phyloP scores from a whole-genome alignment of 495 filamentous ascomycete species.

The Penicillium bovifimosum region DNA sequence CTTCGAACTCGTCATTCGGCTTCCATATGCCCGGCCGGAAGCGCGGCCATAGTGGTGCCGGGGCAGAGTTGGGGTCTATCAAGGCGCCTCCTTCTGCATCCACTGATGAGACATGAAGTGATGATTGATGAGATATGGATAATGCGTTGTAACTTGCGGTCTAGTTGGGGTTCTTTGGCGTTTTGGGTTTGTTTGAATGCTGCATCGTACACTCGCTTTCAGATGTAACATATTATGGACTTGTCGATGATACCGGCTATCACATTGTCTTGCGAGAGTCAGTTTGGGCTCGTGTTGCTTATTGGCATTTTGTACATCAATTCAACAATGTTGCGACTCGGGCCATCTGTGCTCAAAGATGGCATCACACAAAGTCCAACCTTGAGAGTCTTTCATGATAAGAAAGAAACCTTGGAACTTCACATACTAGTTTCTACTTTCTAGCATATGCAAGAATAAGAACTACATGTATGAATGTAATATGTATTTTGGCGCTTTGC shows the following conservation, averaged over 20 bases:
- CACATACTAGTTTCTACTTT: neutral
- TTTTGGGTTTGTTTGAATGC: conserved; percentile 7
- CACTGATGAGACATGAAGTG: conserved; percentile 25
- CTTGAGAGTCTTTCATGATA: neutral
- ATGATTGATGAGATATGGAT: conserved; percentile 7
- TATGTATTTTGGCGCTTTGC: no score
- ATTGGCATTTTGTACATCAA: conserved; percentile 7
- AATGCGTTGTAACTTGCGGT: neutral
- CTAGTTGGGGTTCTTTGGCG: conserved; percentile 8
- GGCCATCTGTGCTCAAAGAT: neutral
- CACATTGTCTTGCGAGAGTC: neutral
- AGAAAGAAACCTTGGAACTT: no score
- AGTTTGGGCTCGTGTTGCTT: neutral
- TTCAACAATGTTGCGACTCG: neutral
- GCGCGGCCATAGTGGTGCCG: conserved; percentile 67
- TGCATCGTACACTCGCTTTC: neutral
- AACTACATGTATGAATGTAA: no score
- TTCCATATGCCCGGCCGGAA: conserved; percentile 71
- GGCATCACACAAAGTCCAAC: neutral
- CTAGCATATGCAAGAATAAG: neutral
- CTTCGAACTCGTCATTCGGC: conserved; percentile 41
- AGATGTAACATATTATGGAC: neutral
- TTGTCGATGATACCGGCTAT: neutral
- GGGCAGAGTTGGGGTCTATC: conserved; percentile 61
- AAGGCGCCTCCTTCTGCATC: conserved; percentile 24